These are phyloP conservation scores for Fistulina hepatica DNA, from an alignment of 1,284 basidiomycete genomes.

Conservation along the genomic window DNA sequence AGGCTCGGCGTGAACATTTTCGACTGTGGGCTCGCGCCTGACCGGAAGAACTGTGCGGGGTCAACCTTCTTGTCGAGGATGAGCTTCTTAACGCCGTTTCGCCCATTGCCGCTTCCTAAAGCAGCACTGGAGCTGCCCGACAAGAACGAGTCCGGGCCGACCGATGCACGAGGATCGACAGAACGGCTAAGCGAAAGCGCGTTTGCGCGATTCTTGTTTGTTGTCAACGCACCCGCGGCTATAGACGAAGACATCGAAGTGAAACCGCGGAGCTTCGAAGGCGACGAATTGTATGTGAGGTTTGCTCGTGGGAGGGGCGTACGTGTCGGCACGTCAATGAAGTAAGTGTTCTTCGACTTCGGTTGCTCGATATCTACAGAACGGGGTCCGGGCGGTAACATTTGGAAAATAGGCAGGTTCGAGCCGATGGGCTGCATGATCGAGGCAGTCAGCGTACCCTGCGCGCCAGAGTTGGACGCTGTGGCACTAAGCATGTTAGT, in stretches of 20 bases:
- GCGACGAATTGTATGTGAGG: constrained; percentile 52
- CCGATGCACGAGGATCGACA: constrained; percentile 29
- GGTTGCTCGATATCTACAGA: constrained; percentile 47
- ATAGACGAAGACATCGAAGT: constrained; percentile 20
- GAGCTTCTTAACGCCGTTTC: constrained; percentile 91
- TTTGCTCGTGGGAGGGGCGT: constrained; percentile 49
- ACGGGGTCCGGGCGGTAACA: constrained; percentile 61
- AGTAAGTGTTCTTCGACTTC: constrained; percentile 66
- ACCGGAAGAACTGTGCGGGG: constrained; percentile 57
- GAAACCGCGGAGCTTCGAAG: constrained; percentile 63
- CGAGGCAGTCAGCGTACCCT: constrained; percentile 65
- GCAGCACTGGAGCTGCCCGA: constrained; percentile 59
- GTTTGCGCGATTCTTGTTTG: constrained; percentile 35
- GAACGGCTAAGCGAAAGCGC: constrained; percentile 40
- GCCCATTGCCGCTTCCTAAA: constrained; percentile 53
- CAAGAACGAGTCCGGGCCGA: constrained; percentile 42
- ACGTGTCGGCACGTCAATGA: constrained; percentile 58
- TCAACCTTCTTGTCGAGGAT: constrained; percentile 78
- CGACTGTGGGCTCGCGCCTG: constrained; percentile 30
- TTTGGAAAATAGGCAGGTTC: constrained; percentile 66
- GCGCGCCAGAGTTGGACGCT: constrained; percentile 28
- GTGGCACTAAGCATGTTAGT: constrained; percentile 31
- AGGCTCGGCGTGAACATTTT: constrained; percentile 68
- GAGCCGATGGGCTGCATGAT: constrained; percentile 87
- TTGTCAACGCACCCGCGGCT: background rate